Evolutionary conservation across 257 asterid genomes (phyloP).

Genomic region (Penstemon newberryi): DNA sequence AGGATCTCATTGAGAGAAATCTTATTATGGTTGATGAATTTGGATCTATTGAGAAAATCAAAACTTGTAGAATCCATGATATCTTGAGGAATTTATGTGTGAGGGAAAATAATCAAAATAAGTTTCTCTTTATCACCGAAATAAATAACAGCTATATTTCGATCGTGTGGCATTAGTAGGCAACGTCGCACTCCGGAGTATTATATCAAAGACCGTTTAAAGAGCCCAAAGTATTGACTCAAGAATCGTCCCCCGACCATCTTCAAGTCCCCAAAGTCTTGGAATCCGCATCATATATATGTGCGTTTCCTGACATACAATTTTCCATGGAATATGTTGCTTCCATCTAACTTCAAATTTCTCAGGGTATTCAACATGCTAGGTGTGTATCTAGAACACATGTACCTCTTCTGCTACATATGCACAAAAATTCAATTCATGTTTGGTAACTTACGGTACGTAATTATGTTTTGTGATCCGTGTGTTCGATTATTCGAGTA

Average conservation of each 20-base stretch:
- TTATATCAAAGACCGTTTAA: too few relatives aligned
- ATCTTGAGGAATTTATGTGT: slow-evolving; percentile 19
- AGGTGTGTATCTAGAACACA: neutral
- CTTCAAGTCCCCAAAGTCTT: neutral
- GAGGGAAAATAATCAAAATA: neutral
- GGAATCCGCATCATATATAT: neutral
- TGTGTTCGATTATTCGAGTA: too few relatives aligned
- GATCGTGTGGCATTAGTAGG: neutral
- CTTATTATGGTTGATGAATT: slow-evolving; percentile 11
- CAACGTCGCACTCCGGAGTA: too few relatives aligned
- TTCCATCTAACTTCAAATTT: neutral
- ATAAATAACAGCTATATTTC: neutral
- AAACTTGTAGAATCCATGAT: slow-evolving; percentile 19
- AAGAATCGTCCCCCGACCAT: neutral
- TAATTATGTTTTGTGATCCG: neutral
- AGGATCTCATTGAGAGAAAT: slow-evolving; percentile 26
- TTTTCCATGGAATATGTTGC: neutral
- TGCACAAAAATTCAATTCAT: neutral
- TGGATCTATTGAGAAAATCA: neutral
- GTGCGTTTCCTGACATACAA: neutral
- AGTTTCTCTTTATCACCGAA: neutral
- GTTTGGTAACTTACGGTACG: slow-evolving; percentile 8
- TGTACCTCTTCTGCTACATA: neutral
- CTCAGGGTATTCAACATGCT: neutral
- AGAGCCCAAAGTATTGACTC: too few relatives aligned